Base-by-base conservation (phyloP, 148 eudicot genomes). In the Tetragonia tetragonoides region DNA sequence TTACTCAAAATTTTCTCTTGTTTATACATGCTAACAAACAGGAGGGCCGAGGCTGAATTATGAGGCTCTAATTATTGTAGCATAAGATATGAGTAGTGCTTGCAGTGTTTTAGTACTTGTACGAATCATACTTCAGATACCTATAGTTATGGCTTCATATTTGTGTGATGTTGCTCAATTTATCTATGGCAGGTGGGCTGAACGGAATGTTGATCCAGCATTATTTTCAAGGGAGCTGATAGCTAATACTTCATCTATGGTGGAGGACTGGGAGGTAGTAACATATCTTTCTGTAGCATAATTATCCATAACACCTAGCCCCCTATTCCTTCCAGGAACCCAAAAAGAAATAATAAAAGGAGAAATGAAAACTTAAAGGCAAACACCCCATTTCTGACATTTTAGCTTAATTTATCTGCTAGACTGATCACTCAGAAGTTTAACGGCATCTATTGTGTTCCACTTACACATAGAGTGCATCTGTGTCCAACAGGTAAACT, bases 181-280 rank as follows among this genome's bases (percentile, higher is more conserved):
- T 18, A 44, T 18, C 75, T 62, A 62, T 61, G 72, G 57, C 78
- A 95, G 97, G 74, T 95, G 98, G 98, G 98, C 98, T 8, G 93
- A 89, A 79, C 75, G 75, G 78, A 80, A 93, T 82, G 93, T 95
- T 68, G 90, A 93, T 85, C 99, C 99, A 77, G 88, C 97, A 49
- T 76, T 87, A 46, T 95, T 92, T 81, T 87, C 99, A 0, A 83
- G 89, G 42, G 96, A 93, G 81, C 80, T 95, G 66, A 89, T 95
- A 81, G 84, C 88, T 42, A 81, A 87, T 78, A 96, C 87, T 79
- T 89, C 85, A 39, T 86, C 85, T 68, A 84, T 91, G 69, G 91
- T 92, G 28, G 88, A 84, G 40, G 93, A 92, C 78, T 80, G 83
- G 37, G 97, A 94, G 93, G 98, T 94, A 80, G 3, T 47, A 3